Percentiles rank a stretch among this genome's conserved stretches.
Evolutionary conservation across 2,329 filamentous ascomycete species (phyloP).

Genomic region (Sarocladium oryzae): DNA sequence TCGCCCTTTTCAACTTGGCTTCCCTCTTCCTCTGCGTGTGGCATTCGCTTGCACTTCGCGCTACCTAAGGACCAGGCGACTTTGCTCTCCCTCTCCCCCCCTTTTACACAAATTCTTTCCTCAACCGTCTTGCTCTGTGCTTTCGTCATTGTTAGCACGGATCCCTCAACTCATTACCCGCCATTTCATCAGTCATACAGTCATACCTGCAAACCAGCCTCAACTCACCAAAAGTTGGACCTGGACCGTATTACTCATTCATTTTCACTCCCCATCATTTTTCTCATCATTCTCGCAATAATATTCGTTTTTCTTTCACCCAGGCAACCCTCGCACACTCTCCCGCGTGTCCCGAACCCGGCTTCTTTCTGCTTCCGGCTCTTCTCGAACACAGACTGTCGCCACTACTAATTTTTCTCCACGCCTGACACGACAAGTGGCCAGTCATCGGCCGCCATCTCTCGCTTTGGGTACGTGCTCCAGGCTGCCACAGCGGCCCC

Average conservation of each 20-base stretch:
- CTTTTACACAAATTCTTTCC: background rate
- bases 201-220: slow-evolving; percentile 1
- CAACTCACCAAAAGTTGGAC: background rate
- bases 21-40: background rate
- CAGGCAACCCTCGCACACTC: slow-evolving; percentile 3
- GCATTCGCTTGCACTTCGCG: slow-evolving; percentile 10
- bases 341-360: slow-evolving; percentile 5
- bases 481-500: slow-evolving; percentile 13
- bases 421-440: slow-evolving; percentile 8
- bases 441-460: background rate
- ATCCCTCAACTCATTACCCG: background rate
- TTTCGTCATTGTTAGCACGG: background rate
- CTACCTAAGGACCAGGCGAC: slow-evolving; percentile 8
- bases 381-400: slow-evolving; percentile 7
- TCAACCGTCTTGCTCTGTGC: slow-evolving; percentile 1
- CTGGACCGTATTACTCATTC: slow-evolving; percentile 5
- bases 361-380: slow-evolving; percentile 9
- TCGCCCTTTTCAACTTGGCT: background rate
- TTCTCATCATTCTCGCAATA: background rate
- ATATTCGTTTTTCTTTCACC: slow-evolving; percentile 7
- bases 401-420: slow-evolving; percentile 10
- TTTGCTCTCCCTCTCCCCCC: background rate
- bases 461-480: slow-evolving; percentile 8
- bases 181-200: background rate
- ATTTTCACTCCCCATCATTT: background rate